These are phyloP conservation scores for Flagelloscypha sp. DNA, from an alignment of 768 basidiomycete genomes.

Conservation along the genomic window DNA sequence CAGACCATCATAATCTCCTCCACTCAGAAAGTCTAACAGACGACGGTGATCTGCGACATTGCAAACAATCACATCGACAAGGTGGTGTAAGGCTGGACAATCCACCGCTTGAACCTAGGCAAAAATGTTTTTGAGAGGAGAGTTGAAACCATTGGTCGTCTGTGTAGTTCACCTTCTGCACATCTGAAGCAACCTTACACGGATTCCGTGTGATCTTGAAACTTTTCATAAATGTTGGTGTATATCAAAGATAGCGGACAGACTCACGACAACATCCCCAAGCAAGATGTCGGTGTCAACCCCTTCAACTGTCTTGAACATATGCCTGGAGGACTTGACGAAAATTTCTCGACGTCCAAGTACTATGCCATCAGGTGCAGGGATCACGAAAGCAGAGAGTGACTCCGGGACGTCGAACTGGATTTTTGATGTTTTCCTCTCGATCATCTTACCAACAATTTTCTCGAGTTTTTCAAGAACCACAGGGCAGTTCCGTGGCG, in stretches of 20 bases:
- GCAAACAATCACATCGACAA: constrained; percentile 52
- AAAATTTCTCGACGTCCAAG: constrained; percentile 50
- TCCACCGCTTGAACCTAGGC: constrained; percentile 50
- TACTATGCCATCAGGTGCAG: constrained; percentile 46
- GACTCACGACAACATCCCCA: constrained; percentile 52
- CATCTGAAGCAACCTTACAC: constrained; percentile 64
- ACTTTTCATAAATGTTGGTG: background rate
- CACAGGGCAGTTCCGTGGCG: constrained; percentile 37
- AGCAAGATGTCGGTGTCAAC: constrained; percentile 38
- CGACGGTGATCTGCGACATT: constrained; percentile 46
- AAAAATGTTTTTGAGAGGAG: constrained; percentile 19
- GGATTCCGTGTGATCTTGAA: constrained; percentile 52
- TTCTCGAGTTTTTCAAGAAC: constrained; percentile 46
- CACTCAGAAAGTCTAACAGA: constrained; percentile 54
- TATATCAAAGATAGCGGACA: too few relatives aligned
- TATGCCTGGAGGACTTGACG: constrained; percentile 39
- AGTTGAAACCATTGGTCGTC: too few relatives aligned
- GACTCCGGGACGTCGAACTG: constrained; percentile 50
- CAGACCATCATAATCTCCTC: constrained; percentile 32
- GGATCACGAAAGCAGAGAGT: constrained; percentile 52
- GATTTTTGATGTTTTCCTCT: constrained; percentile 32
- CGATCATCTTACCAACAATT: constrained; percentile 37
- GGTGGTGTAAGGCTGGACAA: constrained; percentile 35
- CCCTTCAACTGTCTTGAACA: constrained; percentile 34
- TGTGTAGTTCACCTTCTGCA: constrained; percentile 52